These are phyloP conservation scores for Cubamyces lactineus DNA, from an alignment of 768 basidiomycete species.

Conservation along the genomic window DNA sequence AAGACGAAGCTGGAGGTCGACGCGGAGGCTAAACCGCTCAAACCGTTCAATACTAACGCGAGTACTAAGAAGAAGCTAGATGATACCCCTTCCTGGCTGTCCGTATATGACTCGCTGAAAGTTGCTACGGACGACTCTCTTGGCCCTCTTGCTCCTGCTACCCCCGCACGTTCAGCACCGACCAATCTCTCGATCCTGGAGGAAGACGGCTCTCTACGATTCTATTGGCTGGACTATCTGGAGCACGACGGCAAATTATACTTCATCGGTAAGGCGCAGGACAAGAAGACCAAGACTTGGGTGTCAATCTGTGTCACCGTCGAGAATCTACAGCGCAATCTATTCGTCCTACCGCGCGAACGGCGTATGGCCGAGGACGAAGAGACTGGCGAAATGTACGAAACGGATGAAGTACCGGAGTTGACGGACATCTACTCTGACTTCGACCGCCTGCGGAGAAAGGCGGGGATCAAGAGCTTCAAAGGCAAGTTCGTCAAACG, in stretches of 20 bases:
- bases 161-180: slow-evolving; percentile 37
- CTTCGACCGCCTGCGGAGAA: slow-evolving; percentile 77
- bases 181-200: slow-evolving; percentile 66
- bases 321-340: slow-evolving; percentile 83
- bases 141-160: slow-evolving; percentile 46
- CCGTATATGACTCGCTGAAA: slow-evolving; percentile 71
- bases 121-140: slow-evolving; percentile 64
- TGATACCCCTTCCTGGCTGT: slow-evolving; percentile 65
- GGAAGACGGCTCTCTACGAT: slow-evolving; percentile 79
- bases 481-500: slow-evolving; percentile 84
- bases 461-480: slow-evolving; percentile 71
- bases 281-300: slow-evolving; percentile 69
- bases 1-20: slow-evolving; percentile 33
- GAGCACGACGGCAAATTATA: slow-evolving; percentile 85
- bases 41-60: slow-evolving; percentile 28
- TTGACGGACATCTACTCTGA: slow-evolving; percentile 77
- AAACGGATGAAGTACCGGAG: slow-evolving; percentile 77
- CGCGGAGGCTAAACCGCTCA: slow-evolving; percentile 27
- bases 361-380: slow-evolving; percentile 60
- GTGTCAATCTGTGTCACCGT: slow-evolving; percentile 88
- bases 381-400: slow-evolving; percentile 60
- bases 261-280: slow-evolving; percentile 90
- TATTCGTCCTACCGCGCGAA: slow-evolving; percentile 85
- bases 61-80: slow-evolving; percentile 51
- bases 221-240: slow-evolving; percentile 97